phyloP scores from a whole-genome alignment of 805 yeast species.

The Kluyveromyces starmeri region DNA sequence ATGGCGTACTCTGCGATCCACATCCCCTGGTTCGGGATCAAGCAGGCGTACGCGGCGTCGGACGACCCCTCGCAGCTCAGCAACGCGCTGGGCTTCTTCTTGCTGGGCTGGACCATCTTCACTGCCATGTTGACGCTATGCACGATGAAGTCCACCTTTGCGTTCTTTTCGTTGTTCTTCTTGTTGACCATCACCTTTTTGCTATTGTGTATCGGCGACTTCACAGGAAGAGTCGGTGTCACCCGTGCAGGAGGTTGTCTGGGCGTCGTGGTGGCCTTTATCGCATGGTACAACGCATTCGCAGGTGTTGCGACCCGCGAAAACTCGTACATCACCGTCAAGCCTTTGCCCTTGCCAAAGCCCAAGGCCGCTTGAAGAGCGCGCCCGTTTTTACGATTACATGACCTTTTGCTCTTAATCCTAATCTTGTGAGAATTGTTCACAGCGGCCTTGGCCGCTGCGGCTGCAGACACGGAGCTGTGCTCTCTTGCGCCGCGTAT shows the following conservation, averaged over 20 bases:
- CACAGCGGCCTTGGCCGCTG: too few species aligned
- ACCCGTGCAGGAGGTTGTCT: conserved; percentile 55
- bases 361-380: background rate
- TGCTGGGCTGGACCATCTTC: conserved; percentile 57
- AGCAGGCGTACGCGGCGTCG: conserved; percentile 44
- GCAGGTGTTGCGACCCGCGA: conserved; percentile 60
- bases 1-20: conserved; percentile 51
- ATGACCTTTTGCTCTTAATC: too few species aligned
- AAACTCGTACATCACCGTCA: conserved; percentile 38
- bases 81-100: conserved; percentile 50
- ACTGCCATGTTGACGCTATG: conserved; percentile 44
- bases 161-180: conserved; percentile 50
- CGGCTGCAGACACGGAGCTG: too few species aligned
- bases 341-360: conserved; percentile 28
- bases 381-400: too few species aligned
- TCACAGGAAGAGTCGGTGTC: conserved; percentile 34
- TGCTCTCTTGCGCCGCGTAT: too few species aligned
- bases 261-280: conserved; percentile 52
- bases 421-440: too few species aligned
- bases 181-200: conserved; percentile 46
- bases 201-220: conserved; percentile 44
- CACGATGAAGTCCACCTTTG: conserved; percentile 57
- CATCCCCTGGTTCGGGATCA: conserved; percentile 52
- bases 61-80: conserved; percentile 29
- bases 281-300: conserved; percentile 64